These are phyloP conservation scores for Piedraia hortae DNA, from an alignment of 2,329 filamentous ascomycete species.

Conservation along the genomic window DNA sequence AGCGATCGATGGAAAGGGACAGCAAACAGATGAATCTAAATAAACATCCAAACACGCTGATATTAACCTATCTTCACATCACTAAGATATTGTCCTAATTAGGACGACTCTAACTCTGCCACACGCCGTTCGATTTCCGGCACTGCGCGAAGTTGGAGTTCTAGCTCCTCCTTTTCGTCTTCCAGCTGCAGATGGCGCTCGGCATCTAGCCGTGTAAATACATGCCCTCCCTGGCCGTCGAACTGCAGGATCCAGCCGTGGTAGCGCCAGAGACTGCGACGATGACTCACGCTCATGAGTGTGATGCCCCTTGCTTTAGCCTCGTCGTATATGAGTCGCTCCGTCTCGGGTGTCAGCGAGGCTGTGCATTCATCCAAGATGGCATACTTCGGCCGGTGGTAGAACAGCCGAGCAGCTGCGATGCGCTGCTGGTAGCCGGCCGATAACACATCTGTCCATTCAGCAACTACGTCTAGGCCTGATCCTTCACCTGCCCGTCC, in stretches of 20 bases:
- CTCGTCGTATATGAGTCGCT: constrained; percentile 90
- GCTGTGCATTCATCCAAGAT: constrained; percentile 95
- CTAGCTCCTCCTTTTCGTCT: constrained; percentile 88
- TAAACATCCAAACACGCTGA: no score
- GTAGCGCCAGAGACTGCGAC: constrained; percentile 85
- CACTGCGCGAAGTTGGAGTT: constrained; percentile 57
- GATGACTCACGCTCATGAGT: constrained; percentile 85
- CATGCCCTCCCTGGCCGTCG: constrained; percentile 72
- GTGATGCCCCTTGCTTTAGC: constrained; percentile 80
- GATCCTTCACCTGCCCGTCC: no score
- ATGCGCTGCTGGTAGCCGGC: constrained; percentile 86
- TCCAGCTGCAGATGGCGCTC: constrained; percentile 63
- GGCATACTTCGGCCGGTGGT: constrained; percentile 74
- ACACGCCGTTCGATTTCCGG: constrained; percentile 71
- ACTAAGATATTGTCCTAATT: not conserved
- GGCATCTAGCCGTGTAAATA: constrained; percentile 75
- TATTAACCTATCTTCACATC: no score
- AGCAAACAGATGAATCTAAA: no score
- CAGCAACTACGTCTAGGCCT: constrained; percentile 85
- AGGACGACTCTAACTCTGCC: constrained; percentile 31
- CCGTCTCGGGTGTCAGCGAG: constrained; percentile 79
- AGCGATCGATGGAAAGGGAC: no score
- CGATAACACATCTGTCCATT: constrained; percentile 86
- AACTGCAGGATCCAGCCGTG: constrained; percentile 88
- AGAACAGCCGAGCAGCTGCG: constrained; percentile 86